phyloP scores from a whole-genome alignment of 1,139 yeast species.

The Pichia kudriavzevii region DNA sequence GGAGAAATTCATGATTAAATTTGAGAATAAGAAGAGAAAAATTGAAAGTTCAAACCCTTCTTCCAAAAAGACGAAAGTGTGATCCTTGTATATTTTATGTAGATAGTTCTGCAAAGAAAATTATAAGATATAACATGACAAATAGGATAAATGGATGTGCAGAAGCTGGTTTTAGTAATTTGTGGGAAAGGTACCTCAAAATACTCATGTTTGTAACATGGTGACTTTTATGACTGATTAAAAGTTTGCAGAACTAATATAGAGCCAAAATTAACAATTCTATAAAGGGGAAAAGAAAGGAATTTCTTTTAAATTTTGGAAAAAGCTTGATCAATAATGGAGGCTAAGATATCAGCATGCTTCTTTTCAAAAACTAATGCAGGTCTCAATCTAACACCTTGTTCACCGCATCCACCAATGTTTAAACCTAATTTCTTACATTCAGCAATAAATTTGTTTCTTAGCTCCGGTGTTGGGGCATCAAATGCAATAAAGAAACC shows the following conservation, averaged over 20 bases:
- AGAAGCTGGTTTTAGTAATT: no score
- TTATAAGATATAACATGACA: no score
- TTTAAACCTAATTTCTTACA: conserved; percentile 54
- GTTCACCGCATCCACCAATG: conserved; percentile 68
- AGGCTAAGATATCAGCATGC: conserved; percentile 57
- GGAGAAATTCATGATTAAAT: conserved; percentile 62
- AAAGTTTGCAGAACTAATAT: no score
- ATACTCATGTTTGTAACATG: no score
- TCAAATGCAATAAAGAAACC: conserved; percentile 79
- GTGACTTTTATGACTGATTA: no score
- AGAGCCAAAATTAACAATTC: no score
- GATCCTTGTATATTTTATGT: neutral
- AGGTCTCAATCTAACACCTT: conserved; percentile 62
- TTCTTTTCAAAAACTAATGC: conserved; percentile 57
- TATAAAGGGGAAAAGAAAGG: neutral
- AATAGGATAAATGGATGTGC: no score
- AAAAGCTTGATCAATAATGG: conserved; percentile 23
- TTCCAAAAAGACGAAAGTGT: conserved; percentile 10
- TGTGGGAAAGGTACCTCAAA: no score
- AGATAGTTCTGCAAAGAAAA: no score
- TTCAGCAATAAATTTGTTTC: conserved; percentile 44
- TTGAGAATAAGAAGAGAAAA: conserved; percentile 31
- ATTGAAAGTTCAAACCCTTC: neutral
- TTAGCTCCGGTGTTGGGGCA: conserved; percentile 36
- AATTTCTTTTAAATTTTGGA: conserved; percentile 13